A percentile compares a stretch with the other conserved stretches of the same genome.
These are phyloP conservation scores for Fusarium sulawesiense DNA, from an alignment of 2,329 filamentous ascomycete genomes.

Conservation along the genomic window DNA sequence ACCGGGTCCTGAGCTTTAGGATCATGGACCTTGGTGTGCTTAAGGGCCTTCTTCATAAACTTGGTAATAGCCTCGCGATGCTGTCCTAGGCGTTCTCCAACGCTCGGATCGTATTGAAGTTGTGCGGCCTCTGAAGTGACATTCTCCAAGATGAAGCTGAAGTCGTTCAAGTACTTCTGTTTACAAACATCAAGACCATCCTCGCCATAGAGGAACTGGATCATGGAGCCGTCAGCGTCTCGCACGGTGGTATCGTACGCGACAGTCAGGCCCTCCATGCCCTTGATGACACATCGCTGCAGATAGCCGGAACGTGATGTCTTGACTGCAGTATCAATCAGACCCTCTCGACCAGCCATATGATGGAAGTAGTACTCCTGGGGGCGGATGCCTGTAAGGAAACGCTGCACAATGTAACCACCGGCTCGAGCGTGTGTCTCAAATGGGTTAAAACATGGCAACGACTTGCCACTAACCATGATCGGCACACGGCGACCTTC, in stretches of 20 bases:
- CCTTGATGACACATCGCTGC: constrained; percentile 97
- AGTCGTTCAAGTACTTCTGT: constrained; percentile 89
- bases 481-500: constrained; percentile 94
- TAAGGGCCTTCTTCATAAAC: constrained; percentile 84
- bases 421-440: constrained; percentile 90
- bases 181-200: constrained; percentile 95
- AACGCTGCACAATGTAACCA: constrained; percentile 94
- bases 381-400: constrained; percentile 96
- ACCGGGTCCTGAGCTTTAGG: constrained; percentile 78
- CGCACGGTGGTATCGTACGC: constrained; percentile 95
- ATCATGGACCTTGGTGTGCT: constrained; percentile 70
- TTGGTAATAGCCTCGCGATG: constrained; percentile 73
- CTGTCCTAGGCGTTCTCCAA: constrained; percentile 59
- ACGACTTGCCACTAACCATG: constrained; percentile 97
- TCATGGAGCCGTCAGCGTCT: constrained; percentile 90
- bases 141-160: constrained; percentile 90
- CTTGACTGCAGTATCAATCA: constrained; percentile 99
- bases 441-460: constrained; percentile 93
- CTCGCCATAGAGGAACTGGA: constrained; percentile 97
- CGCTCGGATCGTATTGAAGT: constrained; percentile 72
- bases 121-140: constrained; percentile 82
- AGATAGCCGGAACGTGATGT: constrained; percentile 97
- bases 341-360: constrained; percentile 97
- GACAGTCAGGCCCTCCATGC: constrained; percentile 93
- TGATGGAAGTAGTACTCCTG: constrained; percentile 99